Conservation (phyloP, 306 rosid genomes). For the Pterocarpus macrocarpus region DNA sequence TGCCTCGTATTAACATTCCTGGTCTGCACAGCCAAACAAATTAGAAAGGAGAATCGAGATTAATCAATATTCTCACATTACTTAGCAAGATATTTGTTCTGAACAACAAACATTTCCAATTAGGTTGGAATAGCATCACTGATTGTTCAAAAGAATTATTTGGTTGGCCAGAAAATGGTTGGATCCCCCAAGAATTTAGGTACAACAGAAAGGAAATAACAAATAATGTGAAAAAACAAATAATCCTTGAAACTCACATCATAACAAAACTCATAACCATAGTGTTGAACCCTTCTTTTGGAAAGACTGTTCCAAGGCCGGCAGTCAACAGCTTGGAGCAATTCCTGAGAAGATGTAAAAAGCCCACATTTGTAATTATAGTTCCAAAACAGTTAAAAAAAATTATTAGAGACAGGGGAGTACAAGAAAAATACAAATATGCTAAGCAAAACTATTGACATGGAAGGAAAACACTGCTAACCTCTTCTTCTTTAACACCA, state of each 20-base stretch:
- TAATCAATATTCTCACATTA: constrained; percentile 40
- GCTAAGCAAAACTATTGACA: constrained; percentile 23
- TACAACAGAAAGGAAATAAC: constrained; percentile 15
- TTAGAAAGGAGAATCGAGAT: constrained; percentile 19
- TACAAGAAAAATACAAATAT: constrained; percentile 20
- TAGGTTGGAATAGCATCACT: constrained; percentile 23
- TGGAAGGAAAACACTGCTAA: constrained; percentile 42
- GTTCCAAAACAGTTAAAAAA: background rate
- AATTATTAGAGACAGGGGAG: background rate
- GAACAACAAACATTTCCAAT: constrained; percentile 34
- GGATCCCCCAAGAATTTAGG: constrained; percentile 7
- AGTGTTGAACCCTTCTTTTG: constrained; percentile 95
- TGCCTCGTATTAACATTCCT: constrained; percentile 79
- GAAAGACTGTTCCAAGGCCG: constrained; percentile 79
- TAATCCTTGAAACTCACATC: constrained; percentile 60
- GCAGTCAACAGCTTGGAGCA: constrained; percentile 76
- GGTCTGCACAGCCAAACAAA: constrained; percentile 59
- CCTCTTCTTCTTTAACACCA: constrained; percentile 80
- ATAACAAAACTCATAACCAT: constrained; percentile 89
- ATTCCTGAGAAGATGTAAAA: constrained; percentile 56
- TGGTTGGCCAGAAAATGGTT: background rate
- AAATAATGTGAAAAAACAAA: constrained; percentile 31
- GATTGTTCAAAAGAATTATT: constrained; percentile 12
- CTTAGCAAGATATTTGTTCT: constrained; percentile 10
- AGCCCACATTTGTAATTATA: background rate